phyloP scores from a whole-genome alignment of 805 yeast genomes.

The Isabelozyma rhagii region DNA sequence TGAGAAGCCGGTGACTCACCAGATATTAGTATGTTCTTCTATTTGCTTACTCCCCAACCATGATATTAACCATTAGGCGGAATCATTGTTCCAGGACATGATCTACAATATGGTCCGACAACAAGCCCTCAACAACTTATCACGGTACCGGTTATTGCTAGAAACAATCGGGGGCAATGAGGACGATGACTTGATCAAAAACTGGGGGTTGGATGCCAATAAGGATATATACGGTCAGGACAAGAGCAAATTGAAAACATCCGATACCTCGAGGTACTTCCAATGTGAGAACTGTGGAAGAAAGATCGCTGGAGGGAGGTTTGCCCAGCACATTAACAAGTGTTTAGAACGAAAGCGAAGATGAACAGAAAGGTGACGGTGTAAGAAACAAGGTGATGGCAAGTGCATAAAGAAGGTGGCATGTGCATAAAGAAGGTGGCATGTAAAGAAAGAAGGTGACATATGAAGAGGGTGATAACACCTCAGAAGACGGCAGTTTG shows the following conservation, averaged over 20 bases:
- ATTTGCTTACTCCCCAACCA: no score
- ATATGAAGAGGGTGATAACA: no score
- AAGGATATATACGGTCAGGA: conserved; percentile 53
- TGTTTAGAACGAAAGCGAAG: conserved; percentile 71
- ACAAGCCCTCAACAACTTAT: conserved; percentile 21
- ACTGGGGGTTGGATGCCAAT: conserved; percentile 11
- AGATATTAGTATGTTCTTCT: conserved; percentile 15
- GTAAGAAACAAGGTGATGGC: background rate
- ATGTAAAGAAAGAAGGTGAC: background rate
- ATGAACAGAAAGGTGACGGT: conserved; percentile 4
- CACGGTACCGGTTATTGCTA: conserved; percentile 18
- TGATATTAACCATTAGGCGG: conserved; percentile 26
- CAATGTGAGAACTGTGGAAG: conserved; percentile 80
- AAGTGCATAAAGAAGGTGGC: background rate
- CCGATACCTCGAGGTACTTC: conserved; percentile 59
- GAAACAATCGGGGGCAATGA: conserved; percentile 11
- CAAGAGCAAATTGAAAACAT: conserved; percentile 35
- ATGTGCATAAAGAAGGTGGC: background rate
- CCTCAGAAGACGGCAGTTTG: no score
- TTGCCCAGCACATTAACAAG: conserved; percentile 90
- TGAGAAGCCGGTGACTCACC: conserved; percentile 15
- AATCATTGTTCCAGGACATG: conserved; percentile 34
- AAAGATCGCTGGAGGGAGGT: conserved; percentile 84
- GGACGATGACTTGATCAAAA: conserved; percentile 10
- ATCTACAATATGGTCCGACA: conserved; percentile 29